phyloP scores from a whole-genome alignment of 164 flowering plant genomes.

The Aristolochia contorta region DNA sequence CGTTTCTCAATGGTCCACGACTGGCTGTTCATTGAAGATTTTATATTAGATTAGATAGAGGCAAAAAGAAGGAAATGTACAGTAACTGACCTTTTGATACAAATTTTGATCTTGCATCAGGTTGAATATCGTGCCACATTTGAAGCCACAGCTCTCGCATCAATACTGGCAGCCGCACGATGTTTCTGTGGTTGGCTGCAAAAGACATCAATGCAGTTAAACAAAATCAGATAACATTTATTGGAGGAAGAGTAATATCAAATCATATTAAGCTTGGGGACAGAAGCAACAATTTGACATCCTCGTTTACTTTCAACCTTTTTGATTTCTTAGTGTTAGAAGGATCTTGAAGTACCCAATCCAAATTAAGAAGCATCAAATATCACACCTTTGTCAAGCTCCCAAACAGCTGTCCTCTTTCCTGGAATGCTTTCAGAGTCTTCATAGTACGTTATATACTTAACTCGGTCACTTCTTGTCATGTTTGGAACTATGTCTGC shows the following conservation, averaged over 20 bases:
- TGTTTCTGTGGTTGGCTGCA: slow-evolving; percentile 90
- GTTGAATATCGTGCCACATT: slow-evolving; percentile 96
- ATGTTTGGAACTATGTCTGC: slow-evolving; percentile 81
- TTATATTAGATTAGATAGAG: background rate
- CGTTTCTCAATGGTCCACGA: slow-evolving; percentile 93
- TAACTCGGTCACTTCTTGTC: slow-evolving; percentile 69
- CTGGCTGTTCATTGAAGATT: slow-evolving; percentile 37
- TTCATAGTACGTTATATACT: slow-evolving; percentile 91
- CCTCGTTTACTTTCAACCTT: no score
- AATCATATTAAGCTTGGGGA: no score
- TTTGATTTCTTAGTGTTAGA: no score
- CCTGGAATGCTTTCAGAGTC: slow-evolving; percentile 92
- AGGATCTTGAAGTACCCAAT: no score
- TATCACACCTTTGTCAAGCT: slow-evolving; percentile 67
- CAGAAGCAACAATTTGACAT: no score
- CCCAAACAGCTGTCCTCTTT: slow-evolving; percentile 94
- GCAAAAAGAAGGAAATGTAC: background rate
- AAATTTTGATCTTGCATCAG: slow-evolving; percentile 58
- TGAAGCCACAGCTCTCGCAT: slow-evolving; percentile 99
- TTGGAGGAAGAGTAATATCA: no score
- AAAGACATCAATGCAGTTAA: slow-evolving; percentile 2
- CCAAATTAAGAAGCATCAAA: background rate
- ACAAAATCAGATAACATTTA: no score
- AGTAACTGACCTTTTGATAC: slow-evolving; percentile 69
- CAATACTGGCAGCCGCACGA: slow-evolving; percentile 74